A percentile compares a stretch with the other conserved stretches of the same genome.
Conservation (phyloP, 176 grass and related monocot species). For the Coix lacrymajobi region DNA sequence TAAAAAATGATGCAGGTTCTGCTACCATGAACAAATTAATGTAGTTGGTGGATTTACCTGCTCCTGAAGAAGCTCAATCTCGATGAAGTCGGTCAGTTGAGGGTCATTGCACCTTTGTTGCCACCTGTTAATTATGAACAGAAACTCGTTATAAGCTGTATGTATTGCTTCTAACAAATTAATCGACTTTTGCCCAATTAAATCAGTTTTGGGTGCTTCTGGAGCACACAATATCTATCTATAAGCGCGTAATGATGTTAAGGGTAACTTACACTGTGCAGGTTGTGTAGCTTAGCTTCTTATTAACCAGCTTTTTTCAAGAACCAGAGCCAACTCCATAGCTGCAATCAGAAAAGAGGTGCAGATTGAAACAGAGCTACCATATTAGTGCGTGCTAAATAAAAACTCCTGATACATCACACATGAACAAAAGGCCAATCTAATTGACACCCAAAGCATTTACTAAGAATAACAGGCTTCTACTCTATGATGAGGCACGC, state of each 20-base stretch:
- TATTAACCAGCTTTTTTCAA: conserved; percentile 78
- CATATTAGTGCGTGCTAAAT: too few relatives aligned
- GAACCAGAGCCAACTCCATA: conserved; percentile 79
- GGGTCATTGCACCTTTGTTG: conserved; percentile 53
- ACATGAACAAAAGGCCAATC: not conserved
- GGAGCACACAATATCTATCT: not conserved
- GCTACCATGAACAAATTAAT: not conserved
- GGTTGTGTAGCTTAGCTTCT: conserved; percentile 53
- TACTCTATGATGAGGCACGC: too few relatives aligned
- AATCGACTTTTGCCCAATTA: not conserved
- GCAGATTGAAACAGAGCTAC: not conserved
- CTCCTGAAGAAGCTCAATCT: conserved; percentile 75
- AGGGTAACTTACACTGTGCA: conserved; percentile 39
- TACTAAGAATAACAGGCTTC: too few relatives aligned
- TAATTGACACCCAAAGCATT: too few relatives aligned
- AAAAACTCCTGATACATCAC: not conserved
- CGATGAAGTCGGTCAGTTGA: conserved; percentile 62
- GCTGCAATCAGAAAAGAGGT: conserved; percentile 29
- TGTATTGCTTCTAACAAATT: not conserved
- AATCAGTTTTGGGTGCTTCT: not conserved
- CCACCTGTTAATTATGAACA: conserved; percentile 54
- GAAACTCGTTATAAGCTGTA: not conserved
- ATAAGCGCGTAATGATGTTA: not conserved
- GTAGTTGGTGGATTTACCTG: conserved; percentile 43
- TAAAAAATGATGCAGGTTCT: not conserved